Conservation (phyloP, 345 rosid genomes). For the Streptanthus diversifolius region DNA sequence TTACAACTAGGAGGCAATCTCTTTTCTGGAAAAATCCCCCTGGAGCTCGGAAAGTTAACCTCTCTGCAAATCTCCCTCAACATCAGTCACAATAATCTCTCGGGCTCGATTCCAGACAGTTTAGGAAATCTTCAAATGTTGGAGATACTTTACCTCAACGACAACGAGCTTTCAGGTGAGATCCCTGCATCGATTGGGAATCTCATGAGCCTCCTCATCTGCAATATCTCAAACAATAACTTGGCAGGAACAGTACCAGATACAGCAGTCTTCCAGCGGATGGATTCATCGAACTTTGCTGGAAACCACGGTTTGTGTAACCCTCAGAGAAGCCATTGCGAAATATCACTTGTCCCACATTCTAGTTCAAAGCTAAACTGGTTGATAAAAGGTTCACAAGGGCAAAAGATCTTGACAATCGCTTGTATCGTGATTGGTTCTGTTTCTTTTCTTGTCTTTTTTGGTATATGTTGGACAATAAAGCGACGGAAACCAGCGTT, state of each 20-base stretch:
- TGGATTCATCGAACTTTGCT: constrained; percentile 59
- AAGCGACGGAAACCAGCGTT: constrained; percentile 44
- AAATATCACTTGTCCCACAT: constrained; percentile 25
- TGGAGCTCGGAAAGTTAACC: constrained; percentile 55
- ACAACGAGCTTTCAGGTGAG: constrained; percentile 68
- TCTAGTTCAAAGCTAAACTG: constrained; percentile 36
- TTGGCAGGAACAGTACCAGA: constrained; percentile 63
- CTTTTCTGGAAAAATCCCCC: constrained; percentile 60
- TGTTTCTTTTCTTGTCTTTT: constrained; percentile 46
- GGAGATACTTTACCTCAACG: constrained; percentile 66
- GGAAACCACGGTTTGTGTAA: constrained; percentile 65
- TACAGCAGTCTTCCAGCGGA: constrained; percentile 54
- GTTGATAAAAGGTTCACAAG: constrained; percentile 35
- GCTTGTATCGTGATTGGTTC: constrained; percentile 47
- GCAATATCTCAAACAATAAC: constrained; percentile 76
- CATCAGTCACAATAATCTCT: constrained; percentile 66
- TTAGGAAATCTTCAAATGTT: constrained; percentile 70
- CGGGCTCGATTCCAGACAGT: constrained; percentile 60
- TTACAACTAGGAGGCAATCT: constrained; percentile 80
- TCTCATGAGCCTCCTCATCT: constrained; percentile 67
- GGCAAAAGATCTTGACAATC: constrained; percentile 46
- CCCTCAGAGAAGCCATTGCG: constrained; percentile 40
- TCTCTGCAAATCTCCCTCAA: constrained; percentile 82
- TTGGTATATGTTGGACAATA: constrained; percentile 49
- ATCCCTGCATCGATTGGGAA: constrained; percentile 62